Evolutionary conservation across 257 asterid genomes (phyloP).

Genomic region (Solanum tacnaense): DNA sequence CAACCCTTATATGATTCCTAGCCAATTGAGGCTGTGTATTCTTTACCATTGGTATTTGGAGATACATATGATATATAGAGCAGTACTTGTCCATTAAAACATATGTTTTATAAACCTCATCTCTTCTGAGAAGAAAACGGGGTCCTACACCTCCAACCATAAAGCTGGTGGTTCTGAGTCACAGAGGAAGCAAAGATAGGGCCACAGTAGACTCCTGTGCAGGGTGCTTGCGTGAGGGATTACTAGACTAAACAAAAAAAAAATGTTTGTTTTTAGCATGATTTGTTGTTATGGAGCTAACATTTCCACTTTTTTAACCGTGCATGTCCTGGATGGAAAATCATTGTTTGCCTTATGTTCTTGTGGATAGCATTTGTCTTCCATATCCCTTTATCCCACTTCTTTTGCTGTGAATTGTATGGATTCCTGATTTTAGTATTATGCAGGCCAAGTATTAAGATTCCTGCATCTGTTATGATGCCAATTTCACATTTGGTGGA

Average conservation of each 20-base stretch:
- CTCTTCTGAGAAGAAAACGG: not conserved
- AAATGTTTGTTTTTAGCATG: not conserved
- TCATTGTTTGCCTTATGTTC: not conserved
- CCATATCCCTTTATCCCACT: not conserved
- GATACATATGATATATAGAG: not conserved
- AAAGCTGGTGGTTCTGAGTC: not conserved
- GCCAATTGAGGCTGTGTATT: not conserved
- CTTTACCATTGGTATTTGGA: not conserved
- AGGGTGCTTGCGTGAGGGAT: not conserved
- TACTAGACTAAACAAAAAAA: not conserved
- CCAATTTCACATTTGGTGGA: slow-evolving; percentile 88
- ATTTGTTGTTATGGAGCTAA: not conserved
- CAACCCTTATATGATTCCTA: not conserved
- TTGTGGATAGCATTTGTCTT: not conserved
- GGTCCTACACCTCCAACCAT: not conserved
- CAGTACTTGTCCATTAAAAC: not conserved
- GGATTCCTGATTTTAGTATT: slow-evolving; percentile 42
- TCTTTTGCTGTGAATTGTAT: slow-evolving; percentile 8
- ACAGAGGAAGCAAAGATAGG: not conserved
- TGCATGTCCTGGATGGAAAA: not conserved
- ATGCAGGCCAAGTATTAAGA: slow-evolving; percentile 86
- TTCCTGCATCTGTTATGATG: slow-evolving; percentile 73
- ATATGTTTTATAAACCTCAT: not conserved
- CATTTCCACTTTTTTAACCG: not conserved
- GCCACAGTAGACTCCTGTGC: not conserved